phyloP scores from a whole-genome alignment of 1,284 basidiomycete species.

The Puccinia polysora region DNA sequence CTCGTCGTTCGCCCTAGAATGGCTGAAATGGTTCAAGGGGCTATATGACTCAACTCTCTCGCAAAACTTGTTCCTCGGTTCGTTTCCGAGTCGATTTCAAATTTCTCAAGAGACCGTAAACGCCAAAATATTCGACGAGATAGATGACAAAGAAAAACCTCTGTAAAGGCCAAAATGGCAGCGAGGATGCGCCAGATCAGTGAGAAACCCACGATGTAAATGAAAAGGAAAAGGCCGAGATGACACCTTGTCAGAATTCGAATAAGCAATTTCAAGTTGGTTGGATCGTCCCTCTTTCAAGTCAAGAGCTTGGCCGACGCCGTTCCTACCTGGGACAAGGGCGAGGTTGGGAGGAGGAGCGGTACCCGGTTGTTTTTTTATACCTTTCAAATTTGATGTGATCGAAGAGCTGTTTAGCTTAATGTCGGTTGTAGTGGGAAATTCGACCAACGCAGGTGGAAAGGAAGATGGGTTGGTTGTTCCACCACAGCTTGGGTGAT shows the following conservation, averaged over 20 bases:
- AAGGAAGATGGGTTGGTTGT: constrained; percentile 56
- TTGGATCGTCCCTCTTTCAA: constrained; percentile 58
- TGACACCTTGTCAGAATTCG: constrained; percentile 66
- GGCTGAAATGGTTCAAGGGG: too few species aligned
- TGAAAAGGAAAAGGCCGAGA: constrained; percentile 45
- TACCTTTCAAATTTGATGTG: constrained; percentile 74
- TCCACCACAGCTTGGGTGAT: constrained; percentile 63
- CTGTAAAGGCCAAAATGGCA: constrained; percentile 4
- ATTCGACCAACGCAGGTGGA: constrained; percentile 65
- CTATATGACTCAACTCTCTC: constrained; percentile 35
- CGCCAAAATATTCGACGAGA: constrained; percentile 36
- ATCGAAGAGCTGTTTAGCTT: constrained; percentile 70
- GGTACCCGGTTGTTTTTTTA: constrained; percentile 95
- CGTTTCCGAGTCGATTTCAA: constrained; percentile 19
- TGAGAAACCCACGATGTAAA: constrained; percentile 33
- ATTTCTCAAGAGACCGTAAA: constrained; percentile 14
- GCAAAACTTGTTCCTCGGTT: constrained; percentile 31
- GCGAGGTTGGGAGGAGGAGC: constrained; percentile 82
- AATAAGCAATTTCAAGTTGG: constrained; percentile 78
- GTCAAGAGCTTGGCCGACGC: constrained; percentile 58
- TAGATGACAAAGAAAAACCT: constrained; percentile 29
- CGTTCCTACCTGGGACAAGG: constrained; percentile 48
- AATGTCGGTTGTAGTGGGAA: constrained; percentile 84
- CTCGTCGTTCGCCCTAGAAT: too few species aligned
- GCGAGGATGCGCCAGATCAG: background rate